Conservation (phyloP, 1,139 yeast genomes). For the Suhomyces coccinellae region DNA sequence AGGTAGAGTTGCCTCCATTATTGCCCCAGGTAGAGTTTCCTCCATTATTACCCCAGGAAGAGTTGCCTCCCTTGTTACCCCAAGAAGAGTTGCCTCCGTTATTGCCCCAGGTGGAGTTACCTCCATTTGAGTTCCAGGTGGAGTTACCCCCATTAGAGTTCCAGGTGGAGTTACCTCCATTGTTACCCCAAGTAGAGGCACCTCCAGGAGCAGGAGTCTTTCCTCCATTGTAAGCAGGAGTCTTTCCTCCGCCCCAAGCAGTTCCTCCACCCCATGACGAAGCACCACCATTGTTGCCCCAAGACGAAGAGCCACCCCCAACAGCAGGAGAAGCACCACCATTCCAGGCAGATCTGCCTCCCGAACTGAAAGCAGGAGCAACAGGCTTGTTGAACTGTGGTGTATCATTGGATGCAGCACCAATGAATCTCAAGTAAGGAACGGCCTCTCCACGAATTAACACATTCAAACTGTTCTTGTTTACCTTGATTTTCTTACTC, state of each 20-base stretch:
- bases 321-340: conserved; percentile 54
- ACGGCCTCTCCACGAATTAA: conserved; percentile 64
- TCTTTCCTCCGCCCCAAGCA: conserved; percentile 47
- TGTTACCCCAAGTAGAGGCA: conserved; percentile 33
- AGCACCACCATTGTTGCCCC: conserved; percentile 37
- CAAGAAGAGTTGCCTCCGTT: conserved; percentile 25
- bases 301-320: conserved; percentile 29
- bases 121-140: conserved; percentile 21
- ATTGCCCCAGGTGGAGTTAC: conserved; percentile 31
- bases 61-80: conserved; percentile 21
- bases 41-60: conserved; percentile 33
- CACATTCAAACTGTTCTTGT: conserved; percentile 73
- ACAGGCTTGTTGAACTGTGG: conserved; percentile 30
- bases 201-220: conserved; percentile 33
- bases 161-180: conserved; percentile 26
- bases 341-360: conserved; percentile 42
- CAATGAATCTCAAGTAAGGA: conserved; percentile 79
- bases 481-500: conserved; percentile 82
- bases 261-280: conserved; percentile 53
- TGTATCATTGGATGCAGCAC: conserved; percentile 34
- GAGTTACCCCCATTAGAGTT: conserved; percentile 21
- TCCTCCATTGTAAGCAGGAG: conserved; percentile 29
- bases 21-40: conserved; percentile 31
- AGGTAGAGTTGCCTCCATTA: conserved; percentile 23
- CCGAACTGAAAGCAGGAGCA: conserved; percentile 47